A percentile compares a stretch with the other conserved stretches of the same genome.
phyloP scores from a whole-genome alignment of 345 rosid genomes.

The Arabidopsis thaliana region TAIR10.1 NC_003076.8:9719001-9719500 shows the following conservation, averaged over 20 bases:
- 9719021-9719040: no score
- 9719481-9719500: conserved; percentile 23
- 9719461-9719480: neutral
- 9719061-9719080: no score
- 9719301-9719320: neutral
- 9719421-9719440: conserved; percentile 23
- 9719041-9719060: no score
- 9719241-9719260: neutral
- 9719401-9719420: neutral
- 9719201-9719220: neutral
- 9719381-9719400: neutral
- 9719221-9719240: neutral
- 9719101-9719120: no score
- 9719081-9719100: no score
- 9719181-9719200: neutral
- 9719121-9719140: no score
- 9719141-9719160: no score
- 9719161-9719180: neutral
- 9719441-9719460: conserved; percentile 17
- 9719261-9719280: conserved; percentile 24
- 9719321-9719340: no score
- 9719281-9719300: conserved; percentile 11
- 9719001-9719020: no score
- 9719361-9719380: neutral
- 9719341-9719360: no score